phyloP scores from a whole-genome alignment of 2,329 filamentous ascomycete genomes.

The Bipolaris cookei region DNA sequence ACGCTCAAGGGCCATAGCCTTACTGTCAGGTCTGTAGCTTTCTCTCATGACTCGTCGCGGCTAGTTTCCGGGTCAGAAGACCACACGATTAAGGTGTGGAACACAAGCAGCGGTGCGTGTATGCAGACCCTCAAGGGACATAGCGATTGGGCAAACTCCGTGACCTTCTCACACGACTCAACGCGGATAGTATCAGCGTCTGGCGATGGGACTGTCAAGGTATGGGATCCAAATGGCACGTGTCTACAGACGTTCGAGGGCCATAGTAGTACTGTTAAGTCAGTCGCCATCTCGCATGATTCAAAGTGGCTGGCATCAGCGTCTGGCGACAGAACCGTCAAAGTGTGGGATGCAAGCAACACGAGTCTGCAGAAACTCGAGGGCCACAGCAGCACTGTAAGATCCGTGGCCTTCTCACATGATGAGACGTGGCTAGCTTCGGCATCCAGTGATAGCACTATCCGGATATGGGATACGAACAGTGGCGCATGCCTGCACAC shows the following conservation, averaged over 20 bases:
- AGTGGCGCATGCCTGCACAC: constrained; percentile 13
- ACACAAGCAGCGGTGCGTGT: constrained; percentile 19
- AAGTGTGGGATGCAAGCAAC: not conserved
- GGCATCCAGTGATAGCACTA: not conserved
- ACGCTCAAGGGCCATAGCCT: constrained; percentile 19
- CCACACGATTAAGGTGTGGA: constrained; percentile 26
- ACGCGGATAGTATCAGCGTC: constrained; percentile 15
- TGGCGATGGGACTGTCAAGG: constrained; percentile 19
- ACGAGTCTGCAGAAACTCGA: constrained; percentile 7
- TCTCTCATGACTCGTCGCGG: constrained; percentile 8
- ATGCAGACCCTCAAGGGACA: constrained; percentile 18
- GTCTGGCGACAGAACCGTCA: not conserved
- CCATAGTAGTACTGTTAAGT: not conserved
- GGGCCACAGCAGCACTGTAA: not conserved
- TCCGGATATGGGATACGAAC: not conserved
- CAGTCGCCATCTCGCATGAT: not conserved
- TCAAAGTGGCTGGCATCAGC: not conserved
- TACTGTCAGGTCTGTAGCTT: constrained; percentile 4
- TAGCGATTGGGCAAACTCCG: not conserved
- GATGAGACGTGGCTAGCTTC: not conserved
- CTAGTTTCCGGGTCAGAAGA: not conserved
- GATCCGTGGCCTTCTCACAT: not conserved
- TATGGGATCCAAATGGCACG: constrained; percentile 8
- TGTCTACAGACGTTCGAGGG: not conserved
- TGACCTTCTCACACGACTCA: constrained; percentile 2